Percentiles rank a stretch among this genome's conserved stretches.
Evolutionary conservation across 257 asterid species (phyloP).

Genomic region (Solanum etuberosum): DNA sequence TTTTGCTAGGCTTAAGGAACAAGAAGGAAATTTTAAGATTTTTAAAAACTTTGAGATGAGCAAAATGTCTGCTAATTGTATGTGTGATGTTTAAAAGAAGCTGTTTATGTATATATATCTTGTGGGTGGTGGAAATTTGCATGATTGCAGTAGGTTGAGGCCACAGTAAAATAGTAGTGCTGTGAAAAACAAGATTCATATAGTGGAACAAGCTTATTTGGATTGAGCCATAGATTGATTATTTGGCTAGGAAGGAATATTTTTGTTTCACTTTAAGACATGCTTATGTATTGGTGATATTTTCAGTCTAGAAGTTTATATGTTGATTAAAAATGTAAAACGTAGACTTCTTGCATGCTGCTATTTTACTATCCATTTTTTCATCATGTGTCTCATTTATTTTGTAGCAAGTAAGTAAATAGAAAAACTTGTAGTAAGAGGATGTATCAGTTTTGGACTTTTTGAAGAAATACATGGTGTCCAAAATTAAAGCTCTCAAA

Average conservation of each 20-base stretch:
- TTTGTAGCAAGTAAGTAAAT: background rate
- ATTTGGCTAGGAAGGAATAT: background rate
- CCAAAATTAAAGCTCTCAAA: background rate
- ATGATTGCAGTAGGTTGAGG: background rate
- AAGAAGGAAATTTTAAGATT: background rate
- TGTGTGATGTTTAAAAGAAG: background rate
- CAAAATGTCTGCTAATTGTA: background rate
- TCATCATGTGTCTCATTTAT: background rate
- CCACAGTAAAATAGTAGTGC: background rate
- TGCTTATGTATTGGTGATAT: background rate
- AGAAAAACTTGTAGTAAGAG: background rate
- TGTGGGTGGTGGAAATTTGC: background rate
- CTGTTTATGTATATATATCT: background rate
- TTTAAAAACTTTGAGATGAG: background rate
- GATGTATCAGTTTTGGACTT: background rate
- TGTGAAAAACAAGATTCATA: background rate
- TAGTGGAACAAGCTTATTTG: background rate
- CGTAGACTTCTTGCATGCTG: background rate
- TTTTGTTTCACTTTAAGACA: background rate
- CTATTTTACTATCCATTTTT: background rate
- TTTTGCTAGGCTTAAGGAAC: background rate
- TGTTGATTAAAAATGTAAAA: background rate
- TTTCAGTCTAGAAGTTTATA: background rate
- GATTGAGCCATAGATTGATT: background rate
- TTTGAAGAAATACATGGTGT: background rate